Evolutionary conservation across 371 early-diverging fungal species (phyloP).

Genomic region (Haplosporangium sp.): DNA sequence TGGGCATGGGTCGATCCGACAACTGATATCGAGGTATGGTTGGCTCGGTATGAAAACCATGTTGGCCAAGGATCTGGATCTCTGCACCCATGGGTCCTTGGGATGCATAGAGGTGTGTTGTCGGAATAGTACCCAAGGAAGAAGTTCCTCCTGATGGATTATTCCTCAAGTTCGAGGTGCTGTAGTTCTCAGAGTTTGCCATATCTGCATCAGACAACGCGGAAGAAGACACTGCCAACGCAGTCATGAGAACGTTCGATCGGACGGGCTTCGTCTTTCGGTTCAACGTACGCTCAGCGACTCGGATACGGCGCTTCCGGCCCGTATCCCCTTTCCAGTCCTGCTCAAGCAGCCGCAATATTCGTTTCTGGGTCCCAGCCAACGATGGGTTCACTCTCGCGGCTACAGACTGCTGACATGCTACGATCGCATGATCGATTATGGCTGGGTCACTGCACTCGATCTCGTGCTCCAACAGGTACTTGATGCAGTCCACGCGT

Average conservation of each 20-base stretch:
- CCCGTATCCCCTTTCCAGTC: conserved; percentile 41
- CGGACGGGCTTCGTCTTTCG: conserved; percentile 30
- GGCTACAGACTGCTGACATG: conserved; percentile 38
- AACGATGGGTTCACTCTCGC: conserved; percentile 40
- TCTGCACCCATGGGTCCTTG: conserved; percentile 29
- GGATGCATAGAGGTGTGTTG: conserved; percentile 35
- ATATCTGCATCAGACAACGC: background rate
- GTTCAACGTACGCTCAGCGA: conserved; percentile 41
- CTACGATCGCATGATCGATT: conserved; percentile 44
- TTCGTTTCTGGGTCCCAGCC: conserved; percentile 18
- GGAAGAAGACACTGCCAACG: conserved; percentile 21
- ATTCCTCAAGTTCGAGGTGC: background rate
- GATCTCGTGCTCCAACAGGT: conserved; percentile 48
- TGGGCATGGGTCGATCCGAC: conserved; percentile 10
- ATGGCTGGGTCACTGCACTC: conserved; percentile 46
- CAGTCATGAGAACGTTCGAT: conserved; percentile 20
- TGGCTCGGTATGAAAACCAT: conserved; percentile 25
- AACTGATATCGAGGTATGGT: conserved; percentile 3
- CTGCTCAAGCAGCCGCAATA: conserved; percentile 22
- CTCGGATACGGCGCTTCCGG: conserved; percentile 14
- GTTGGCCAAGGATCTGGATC: conserved; percentile 44
- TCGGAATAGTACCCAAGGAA: conserved; percentile 26
- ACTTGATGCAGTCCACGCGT: conserved; percentile 28
- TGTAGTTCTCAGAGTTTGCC: background rate
- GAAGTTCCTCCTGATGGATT: conserved; percentile 9